Base-by-base conservation (phyloP, 768 basidiomycete genomes). In the Multifurca ochricompacta region DNA sequence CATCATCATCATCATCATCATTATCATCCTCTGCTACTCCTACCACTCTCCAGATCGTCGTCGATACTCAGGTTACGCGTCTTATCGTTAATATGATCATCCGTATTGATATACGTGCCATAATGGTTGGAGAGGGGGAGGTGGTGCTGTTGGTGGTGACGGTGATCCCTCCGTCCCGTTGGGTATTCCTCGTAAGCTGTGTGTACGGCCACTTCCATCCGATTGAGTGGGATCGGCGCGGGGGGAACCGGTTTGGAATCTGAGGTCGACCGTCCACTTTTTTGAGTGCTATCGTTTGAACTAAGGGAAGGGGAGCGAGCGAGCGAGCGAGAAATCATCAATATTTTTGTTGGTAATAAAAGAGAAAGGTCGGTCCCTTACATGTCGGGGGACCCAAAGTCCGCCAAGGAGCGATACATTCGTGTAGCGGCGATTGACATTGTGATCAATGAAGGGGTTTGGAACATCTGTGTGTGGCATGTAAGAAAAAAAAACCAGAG, bases 391-490 rank as follows among this genome's bases (percentile, higher is more conserved):
- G 23, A 21, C 14, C 31, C 30, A 13, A 34, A 31, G 19, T 32
- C 31, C 16, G 23, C 19, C 10, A 46, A 21, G 9, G 19, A 31
- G 21, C 51, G 51, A 39, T 53, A 41, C 31, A 55, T 46, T 13
- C 42, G 48, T 8, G 58, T 59, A 3, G 58, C 58, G 16, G 42
- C 47, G 21, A 53, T 39, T 31, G 44, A 6, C 28, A 46, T 39
- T 7, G 19, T 39, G 14, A 39, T 39, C 19, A 46, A 4, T 21
- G 28, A 30, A 2, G 44, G 36, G 10, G 21, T 19, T 11, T 37
- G 44, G 21, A 46, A 53, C 19, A 53, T 53, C 51, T 53, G 19
- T 37, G 11, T 31, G 3, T 31, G 3, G 6, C 9, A 32, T 39
- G 14, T 3, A 4, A 5, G 18, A 13, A 10, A 31, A 6, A 19